Conservation (phyloP, 1,139 yeast genomes). For the Candida smagusa region DNA sequence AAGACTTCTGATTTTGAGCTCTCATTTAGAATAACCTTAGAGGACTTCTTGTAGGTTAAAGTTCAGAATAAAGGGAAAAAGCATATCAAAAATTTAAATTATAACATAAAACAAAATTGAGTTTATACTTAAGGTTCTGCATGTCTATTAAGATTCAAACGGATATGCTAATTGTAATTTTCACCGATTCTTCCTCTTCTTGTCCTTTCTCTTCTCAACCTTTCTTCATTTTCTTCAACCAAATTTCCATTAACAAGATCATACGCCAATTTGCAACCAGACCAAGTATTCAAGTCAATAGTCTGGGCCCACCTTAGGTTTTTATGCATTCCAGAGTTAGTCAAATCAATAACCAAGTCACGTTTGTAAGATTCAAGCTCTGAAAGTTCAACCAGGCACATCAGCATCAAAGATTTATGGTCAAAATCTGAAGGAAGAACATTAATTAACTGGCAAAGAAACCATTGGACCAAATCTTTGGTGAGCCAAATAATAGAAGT, state of each 20-base stretch:
- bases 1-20: too few relatives aligned
- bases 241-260: slow-evolving; percentile 33
- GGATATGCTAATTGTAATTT: slow-evolving; percentile 22
- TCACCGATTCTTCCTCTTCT: slow-evolving; percentile 48
- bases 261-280: slow-evolving; percentile 31
- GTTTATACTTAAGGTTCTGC: not conserved
- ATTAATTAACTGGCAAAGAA: slow-evolving; percentile 18
- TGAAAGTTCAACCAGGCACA: slow-evolving; percentile 8
- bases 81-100: not conserved
- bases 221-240: slow-evolving; percentile 28
- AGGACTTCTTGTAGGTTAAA: not conserved
- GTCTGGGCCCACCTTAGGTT: slow-evolving; percentile 52
- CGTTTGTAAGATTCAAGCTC: slow-evolving; percentile 11
- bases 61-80: not conserved
- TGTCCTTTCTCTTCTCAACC: slow-evolving; percentile 28
- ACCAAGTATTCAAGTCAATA: slow-evolving; percentile 28
- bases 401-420: not conserved
- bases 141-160: not conserved
- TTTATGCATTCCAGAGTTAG: slow-evolving; percentile 59
- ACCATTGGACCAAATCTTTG: slow-evolving; percentile 33
- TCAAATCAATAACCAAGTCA: slow-evolving; percentile 41
- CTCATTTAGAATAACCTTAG: too few relatives aligned
- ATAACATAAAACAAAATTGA: not conserved
- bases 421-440: not conserved
- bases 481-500: slow-evolving; percentile 54